Evolutionary conservation across 805 yeast species (phyloP).

Genomic region (Yamadazyma akitaensis): DNA sequence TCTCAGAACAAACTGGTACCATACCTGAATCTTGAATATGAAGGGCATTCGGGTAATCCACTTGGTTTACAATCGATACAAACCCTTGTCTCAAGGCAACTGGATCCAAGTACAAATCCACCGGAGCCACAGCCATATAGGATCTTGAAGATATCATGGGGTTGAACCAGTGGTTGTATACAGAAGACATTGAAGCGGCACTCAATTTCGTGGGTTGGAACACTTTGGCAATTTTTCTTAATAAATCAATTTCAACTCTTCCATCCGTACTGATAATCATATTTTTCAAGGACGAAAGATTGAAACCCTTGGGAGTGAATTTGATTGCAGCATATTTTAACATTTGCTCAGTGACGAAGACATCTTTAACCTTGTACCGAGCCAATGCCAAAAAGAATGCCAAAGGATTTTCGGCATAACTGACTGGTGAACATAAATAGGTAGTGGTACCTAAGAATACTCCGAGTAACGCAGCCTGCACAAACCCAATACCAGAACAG

Average conservation of each 20-base stretch:
- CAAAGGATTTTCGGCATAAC: conserved; percentile 70
- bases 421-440: conserved; percentile 71
- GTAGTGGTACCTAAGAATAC: conserved; percentile 86
- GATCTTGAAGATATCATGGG: conserved; percentile 84
- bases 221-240: conserved; percentile 54
- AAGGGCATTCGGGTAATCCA: conserved; percentile 63
- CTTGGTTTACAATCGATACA: conserved; percentile 73
- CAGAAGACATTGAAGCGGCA: conserved; percentile 66
- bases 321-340: conserved; percentile 66
- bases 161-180: conserved; percentile 75
- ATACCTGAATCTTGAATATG: conserved; percentile 92
- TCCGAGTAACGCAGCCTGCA: conserved; percentile 82
- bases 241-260: conserved; percentile 64
- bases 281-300: conserved; percentile 65
- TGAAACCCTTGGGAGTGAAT: conserved; percentile 58
- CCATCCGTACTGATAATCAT: conserved; percentile 77
- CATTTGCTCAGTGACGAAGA: conserved; percentile 81
- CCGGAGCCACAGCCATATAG: conserved; percentile 83
- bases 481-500: conserved; percentile 80
- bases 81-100: conserved; percentile 87
- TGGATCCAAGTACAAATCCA: conserved; percentile 83
- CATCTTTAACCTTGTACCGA: conserved; percentile 78
- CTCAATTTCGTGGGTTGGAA: conserved; percentile 65
- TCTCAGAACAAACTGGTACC: conserved; percentile 91
- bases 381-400: conserved; percentile 68